Base-by-base conservation (phyloP, 805 yeast species). In the Wickerhamiella hasegawae region DNA sequence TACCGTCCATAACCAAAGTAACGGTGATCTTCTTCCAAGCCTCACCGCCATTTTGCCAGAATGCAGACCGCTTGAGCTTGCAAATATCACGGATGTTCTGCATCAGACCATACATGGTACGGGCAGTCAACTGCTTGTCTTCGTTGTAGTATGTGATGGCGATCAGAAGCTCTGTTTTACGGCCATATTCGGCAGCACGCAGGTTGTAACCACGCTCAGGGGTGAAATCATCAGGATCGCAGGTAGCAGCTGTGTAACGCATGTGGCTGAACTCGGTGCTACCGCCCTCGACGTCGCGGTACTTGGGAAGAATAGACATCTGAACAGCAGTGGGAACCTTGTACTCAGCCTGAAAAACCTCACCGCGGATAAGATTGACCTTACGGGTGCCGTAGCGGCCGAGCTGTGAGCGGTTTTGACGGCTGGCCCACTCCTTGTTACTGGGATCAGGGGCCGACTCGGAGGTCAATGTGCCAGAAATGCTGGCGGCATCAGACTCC, bases 71-170 rank as follows among this genome's bases (percentile, higher is more conserved):
- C 54, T 53, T 69, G 47, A 42, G 63, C 51, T 53, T 65, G 65
- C 71, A 68, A 39, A 73, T 63, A 45, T 73, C 73, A 40, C 74
- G 65, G 42, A 73, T 67, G 49, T 73, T 73, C 41, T 71, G 71
- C 63, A 73, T 72, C 5, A 73, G 67, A 15, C 77, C 80, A 45
- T 72, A 69, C 45, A 73, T 56, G 4, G 79, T 72, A 25, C 77
- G 57, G 0, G 77, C 75, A 29, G 73, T 62, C 34, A 74, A 55
- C 27, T 65, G 58, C 51, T 73, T 76, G 54, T 73, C 78, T 51
- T 73, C 80, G 48, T 73, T 73, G 51, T 73, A 73, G 69, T 73
- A 73, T 23, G 80, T 73, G 40, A 73, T 53, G 18, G 74, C 75
- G 35, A 73, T 62, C 58, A 73, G 62, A 50, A 73, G 53, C 51